Conservation (phyloP, 306 rosid genomes). For the Vigna mungo region DNA sequence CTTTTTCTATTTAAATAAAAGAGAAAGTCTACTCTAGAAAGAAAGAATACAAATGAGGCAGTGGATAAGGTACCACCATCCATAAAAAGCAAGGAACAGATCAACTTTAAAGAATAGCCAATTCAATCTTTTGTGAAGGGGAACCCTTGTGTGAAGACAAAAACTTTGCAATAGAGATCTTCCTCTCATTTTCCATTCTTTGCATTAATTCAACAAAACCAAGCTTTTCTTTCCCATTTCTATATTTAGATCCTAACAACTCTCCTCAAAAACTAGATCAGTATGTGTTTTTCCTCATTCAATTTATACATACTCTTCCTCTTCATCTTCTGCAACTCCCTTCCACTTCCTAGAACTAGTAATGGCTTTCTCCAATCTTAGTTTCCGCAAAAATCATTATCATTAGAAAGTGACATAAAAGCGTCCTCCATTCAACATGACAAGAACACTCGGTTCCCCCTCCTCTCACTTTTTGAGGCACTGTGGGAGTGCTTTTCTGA, state of each 20-base stretch:
- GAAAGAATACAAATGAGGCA: neutral
- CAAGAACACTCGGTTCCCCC: neutral
- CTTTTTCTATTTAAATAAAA: neutral
- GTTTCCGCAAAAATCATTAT: neutral
- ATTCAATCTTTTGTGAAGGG: neutral
- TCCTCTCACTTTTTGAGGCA: neutral
- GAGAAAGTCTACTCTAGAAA: neutral
- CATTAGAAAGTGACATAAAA: neutral
- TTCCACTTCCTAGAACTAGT: neutral
- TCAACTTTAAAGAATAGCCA: conserved; percentile 2
- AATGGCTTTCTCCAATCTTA: neutral
- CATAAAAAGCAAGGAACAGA: conserved; percentile 11
- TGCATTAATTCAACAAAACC: neutral
- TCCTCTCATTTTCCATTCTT: neutral
- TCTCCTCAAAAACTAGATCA: conserved; percentile 3
- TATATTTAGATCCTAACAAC: neutral
- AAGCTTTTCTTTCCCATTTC: neutral
- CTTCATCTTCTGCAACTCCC: conserved; percentile 12
- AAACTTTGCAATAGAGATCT: neutral
- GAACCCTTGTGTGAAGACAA: neutral
- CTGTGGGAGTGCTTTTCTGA: neutral
- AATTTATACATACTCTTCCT: neutral
- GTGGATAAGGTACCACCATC: neutral
- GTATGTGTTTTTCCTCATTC: neutral
- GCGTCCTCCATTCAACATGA: neutral